A percentile compares a stretch with the other conserved stretches of the same genome.
Conservation (phyloP, 352 stramenopile species). For the Globisporangium paroecandrum region DNA sequence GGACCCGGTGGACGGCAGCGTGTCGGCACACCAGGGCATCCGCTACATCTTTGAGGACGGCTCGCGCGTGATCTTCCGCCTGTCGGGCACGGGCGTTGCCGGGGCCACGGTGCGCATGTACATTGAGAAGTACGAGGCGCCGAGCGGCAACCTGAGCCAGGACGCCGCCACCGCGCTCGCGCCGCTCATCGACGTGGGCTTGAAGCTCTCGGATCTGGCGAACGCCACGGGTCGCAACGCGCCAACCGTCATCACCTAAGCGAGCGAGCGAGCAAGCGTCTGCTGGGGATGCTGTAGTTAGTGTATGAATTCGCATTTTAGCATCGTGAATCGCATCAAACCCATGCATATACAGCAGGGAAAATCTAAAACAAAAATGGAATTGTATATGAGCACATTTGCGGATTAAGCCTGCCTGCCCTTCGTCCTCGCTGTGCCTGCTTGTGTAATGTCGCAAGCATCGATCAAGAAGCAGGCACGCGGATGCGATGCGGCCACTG, state of each 20-base stretch:
- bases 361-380: neutral
- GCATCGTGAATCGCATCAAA: neutral
- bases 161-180: slow-evolving; percentile 76
- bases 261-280: neutral
- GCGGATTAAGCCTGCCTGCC: neutral
- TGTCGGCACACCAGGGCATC: slow-evolving; percentile 96
- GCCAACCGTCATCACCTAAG: slow-evolving; percentile 98
- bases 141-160: slow-evolving; percentile 80
- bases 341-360: neutral
- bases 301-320: slow-evolving; percentile 1
- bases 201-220: slow-evolving; percentile 91
- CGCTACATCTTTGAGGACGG: slow-evolving; percentile 95
- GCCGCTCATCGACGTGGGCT: slow-evolving; percentile 90
- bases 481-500: neutral
- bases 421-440: no score
- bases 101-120: slow-evolving; percentile 99
- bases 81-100: slow-evolving; percentile 96
- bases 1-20: slow-evolving; percentile 96
- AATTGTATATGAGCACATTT: neutral
- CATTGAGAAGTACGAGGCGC: slow-evolving; percentile 98
- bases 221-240: slow-evolving; percentile 91
- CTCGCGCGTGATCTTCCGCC: slow-evolving; percentile 95
- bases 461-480: no score
- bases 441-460: no score
- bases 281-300: neutral